Base-by-base conservation (phyloP, 1,284 basidiomycete genomes). In the Schizophyllum amplum region DNA sequence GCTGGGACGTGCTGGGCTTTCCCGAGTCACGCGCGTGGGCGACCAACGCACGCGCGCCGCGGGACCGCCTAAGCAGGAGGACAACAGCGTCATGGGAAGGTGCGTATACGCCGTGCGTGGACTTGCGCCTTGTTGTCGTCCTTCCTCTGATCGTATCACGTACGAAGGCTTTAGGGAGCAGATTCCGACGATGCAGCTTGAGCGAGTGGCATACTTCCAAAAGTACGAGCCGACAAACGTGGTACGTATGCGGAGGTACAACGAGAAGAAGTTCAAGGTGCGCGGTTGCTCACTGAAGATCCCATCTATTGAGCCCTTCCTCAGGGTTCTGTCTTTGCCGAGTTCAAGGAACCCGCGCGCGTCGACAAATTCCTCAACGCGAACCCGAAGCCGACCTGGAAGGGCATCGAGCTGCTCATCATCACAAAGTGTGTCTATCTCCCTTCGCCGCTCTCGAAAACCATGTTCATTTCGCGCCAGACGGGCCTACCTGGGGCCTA, bases 111-210 rank as follows among this genome's bases (percentile, higher is more conserved):
- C 90, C 48, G 90, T 93, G 66, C 65, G 90, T 83, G 2, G n/a
- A 20, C 24, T 9, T 9, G 48, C 13, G 11, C n/a, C n/a, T n/a
- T n/a, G n/a, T n/a, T 7, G 17, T 49, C 7, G 47, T 49, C 22
- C 5, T 7, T 49, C 17, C 22, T n/a, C n/a, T n/a, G n/a, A n/a
- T n/a, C n/a, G n/a, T n/a, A n/a, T n/a, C n/a, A n/a, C n/a, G n/a
- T 65, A 94, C 91, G 97, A 98, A 87, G 93, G 93, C 1, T 96
- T 97, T 65, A 82, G 86, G n/a, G 48, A 50, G 48, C 91, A 94
- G 66, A 77, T 77, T 49, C 76, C 83, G 20, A 82, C 74, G 0
- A 71, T 92, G 26, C 94, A 97, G 73, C 72, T 77, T 55, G 80
- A 86, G 62, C 72, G 98, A 24, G 94, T 98, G 71, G 73, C 77